A percentile compares a stretch with the other conserved stretches of the same genome.
Conservation (phyloP, 495 filamentous ascomycete species). For the Talaromyces ruber region DNA sequence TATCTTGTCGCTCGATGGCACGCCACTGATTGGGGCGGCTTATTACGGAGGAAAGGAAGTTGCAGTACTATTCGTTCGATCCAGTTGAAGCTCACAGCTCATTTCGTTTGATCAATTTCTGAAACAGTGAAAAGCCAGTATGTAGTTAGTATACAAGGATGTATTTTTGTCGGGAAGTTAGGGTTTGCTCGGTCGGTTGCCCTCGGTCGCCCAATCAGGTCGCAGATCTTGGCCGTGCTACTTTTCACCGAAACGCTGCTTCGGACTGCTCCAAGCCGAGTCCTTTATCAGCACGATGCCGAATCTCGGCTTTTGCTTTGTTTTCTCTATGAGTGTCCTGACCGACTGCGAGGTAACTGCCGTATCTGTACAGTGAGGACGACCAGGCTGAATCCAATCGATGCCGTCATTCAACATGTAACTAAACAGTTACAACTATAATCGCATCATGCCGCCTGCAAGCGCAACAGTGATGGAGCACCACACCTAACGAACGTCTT, state of each 20-base stretch:
- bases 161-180: background rate
- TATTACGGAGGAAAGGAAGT: background rate
- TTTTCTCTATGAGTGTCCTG: background rate
- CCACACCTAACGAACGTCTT: too few species aligned
- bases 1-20: background rate
- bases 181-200: constrained; percentile 2
- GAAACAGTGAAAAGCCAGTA: background rate
- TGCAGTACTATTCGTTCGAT: background rate
- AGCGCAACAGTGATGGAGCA: background rate
- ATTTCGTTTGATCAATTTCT: background rate
- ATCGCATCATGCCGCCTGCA: background rate
- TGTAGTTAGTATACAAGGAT: background rate
- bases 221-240: background rate
- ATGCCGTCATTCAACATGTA: background rate
- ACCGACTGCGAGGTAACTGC: background rate
- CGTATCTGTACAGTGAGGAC: background rate
- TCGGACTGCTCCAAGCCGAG: constrained; percentile 3
- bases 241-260: background rate
- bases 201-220: background rate
- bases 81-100: background rate
- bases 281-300: background rate
- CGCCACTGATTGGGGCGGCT: background rate
- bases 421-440: too few species aligned
- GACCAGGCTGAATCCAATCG: background rate
- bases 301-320: background rate